These are phyloP conservation scores for Sutorius australiensis DNA, from an alignment of 768 basidiomycete species.

Conservation along the genomic window DNA sequence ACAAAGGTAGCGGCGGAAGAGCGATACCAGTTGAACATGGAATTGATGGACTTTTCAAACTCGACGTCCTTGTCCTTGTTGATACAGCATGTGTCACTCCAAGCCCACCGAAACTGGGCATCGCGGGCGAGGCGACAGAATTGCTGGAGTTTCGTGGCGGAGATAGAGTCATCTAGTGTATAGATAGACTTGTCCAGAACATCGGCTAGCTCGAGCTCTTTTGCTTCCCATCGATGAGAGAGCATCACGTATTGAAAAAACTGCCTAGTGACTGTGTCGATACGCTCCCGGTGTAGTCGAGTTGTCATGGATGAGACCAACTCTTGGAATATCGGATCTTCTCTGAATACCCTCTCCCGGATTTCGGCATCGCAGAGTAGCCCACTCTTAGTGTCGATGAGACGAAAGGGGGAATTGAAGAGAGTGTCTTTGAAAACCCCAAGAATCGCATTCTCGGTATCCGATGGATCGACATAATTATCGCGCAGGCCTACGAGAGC, in stretches of 20 bases:
- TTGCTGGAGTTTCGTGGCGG: constrained; percentile 11
- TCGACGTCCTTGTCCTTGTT: constrained; percentile 18
- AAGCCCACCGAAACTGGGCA: constrained; percentile 17
- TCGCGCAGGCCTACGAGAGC: constrained; percentile 2
- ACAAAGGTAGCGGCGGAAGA: constrained; percentile 17
- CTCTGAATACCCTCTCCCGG: constrained; percentile 8
- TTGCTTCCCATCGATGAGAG: constrained; percentile 19
- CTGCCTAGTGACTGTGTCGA: not conserved
- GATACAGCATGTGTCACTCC: constrained; percentile 25
- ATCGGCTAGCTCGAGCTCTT: constrained; percentile 12
- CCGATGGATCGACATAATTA: constrained; percentile 11
- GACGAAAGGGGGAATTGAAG: constrained; percentile 11
- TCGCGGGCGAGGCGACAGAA: constrained; percentile 16
- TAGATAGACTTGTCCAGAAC: constrained; percentile 12
- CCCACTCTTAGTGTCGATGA: constrained; percentile 20
- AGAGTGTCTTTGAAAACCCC: not conserved
- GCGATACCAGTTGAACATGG: constrained; percentile 23
- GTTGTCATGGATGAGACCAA: constrained; percentile 17
- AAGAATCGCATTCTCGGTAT: not conserved
- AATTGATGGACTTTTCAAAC: constrained; percentile 16
- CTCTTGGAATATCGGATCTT: constrained; percentile 10
- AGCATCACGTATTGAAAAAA: constrained; percentile 22
- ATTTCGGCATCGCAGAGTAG: constrained; percentile 15
- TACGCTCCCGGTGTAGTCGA: not conserved
- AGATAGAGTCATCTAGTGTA: constrained; percentile 4